These are phyloP conservation scores for Russula sp. DNA, from an alignment of 768 basidiomycete genomes.

Conservation along the genomic window DNA sequence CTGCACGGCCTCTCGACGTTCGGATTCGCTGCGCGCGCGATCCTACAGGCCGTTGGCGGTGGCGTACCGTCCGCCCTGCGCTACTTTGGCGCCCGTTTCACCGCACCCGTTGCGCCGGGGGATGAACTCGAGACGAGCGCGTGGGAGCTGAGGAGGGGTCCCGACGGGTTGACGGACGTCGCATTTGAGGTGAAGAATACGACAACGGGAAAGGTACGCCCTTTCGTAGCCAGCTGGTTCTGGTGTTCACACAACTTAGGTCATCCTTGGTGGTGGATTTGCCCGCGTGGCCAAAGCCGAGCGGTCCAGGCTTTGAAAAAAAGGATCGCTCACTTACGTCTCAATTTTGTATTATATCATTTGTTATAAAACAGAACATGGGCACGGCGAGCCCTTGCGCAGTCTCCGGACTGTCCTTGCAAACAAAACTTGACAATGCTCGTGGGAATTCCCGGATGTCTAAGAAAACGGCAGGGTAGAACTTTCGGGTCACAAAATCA, in stretches of 20 bases:
- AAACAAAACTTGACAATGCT: neutral
- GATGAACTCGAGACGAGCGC: conserved; percentile 70
- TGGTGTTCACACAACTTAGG: neutral
- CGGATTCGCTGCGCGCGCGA: conserved; percentile 73
- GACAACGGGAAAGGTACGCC: conserved; percentile 33
- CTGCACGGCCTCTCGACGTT: conserved; percentile 79
- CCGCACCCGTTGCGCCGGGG: conserved; percentile 76
- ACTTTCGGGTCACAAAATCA: neutral
- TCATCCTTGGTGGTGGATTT: conserved; percentile 15
- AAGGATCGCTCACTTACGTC: neutral
- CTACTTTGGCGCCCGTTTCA: conserved; percentile 70
- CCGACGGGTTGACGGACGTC: conserved; percentile 32
- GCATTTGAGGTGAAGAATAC: conserved; percentile 35
- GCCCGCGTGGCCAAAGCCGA: conserved; percentile 6
- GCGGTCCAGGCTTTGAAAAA: conserved; percentile 2
- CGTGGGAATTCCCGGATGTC: too few relatives aligned
- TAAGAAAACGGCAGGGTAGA: neutral
- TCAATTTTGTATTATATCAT: neutral
- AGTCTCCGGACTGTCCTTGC: neutral
- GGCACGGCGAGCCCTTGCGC: too few relatives aligned
- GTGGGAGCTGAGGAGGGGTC: conserved; percentile 62
- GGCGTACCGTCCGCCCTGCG: conserved; percentile 56
- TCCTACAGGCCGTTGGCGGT: conserved; percentile 56
- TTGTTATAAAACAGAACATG: neutral
- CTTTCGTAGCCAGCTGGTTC: neutral